These are phyloP conservation scores for Suhomyces anneliseae DNA, from an alignment of 1,139 yeast genomes.

Conservation along the genomic window DNA sequence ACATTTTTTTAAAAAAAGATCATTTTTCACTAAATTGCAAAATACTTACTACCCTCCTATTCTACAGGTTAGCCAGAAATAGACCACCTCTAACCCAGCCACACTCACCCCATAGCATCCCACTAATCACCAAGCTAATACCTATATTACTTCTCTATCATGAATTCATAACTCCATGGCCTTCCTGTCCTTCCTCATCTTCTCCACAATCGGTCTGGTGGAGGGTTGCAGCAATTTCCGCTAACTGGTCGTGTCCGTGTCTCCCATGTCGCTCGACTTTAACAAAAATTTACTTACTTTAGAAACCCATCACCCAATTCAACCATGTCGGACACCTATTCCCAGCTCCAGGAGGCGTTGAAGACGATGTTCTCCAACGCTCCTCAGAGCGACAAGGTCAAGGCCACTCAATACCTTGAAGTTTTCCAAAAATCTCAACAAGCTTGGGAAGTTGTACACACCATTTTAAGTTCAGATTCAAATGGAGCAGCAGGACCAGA, in stretches of 20 bases:
- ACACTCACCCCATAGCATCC: no score
- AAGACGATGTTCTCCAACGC: conserved; percentile 61
- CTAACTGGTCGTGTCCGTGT: neutral
- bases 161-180: no score
- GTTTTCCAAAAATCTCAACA: conserved; percentile 76
- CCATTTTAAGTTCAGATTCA: conserved; percentile 23
- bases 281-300: neutral
- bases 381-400: conserved; percentile 49
- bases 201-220: no score
- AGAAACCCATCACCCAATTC: neutral
- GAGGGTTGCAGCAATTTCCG: neutral
- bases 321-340: conserved; percentile 16
- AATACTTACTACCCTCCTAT: no score
- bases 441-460: conserved; percentile 60
- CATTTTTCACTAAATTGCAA: no score
- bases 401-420: conserved; percentile 70
- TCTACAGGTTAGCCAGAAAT: no score
- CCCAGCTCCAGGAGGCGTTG: conserved; percentile 50
- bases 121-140: no score
- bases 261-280: neutral
- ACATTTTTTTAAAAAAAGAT: no score
- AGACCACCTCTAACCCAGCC: no score
- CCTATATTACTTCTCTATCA: no score
- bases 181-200: no score
- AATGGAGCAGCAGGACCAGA: conserved; percentile 16